These are phyloP conservation scores for Aspergillus tubingensis DNA, from an alignment of 2,329 filamentous ascomycete species.

Conservation along the genomic window DNA sequence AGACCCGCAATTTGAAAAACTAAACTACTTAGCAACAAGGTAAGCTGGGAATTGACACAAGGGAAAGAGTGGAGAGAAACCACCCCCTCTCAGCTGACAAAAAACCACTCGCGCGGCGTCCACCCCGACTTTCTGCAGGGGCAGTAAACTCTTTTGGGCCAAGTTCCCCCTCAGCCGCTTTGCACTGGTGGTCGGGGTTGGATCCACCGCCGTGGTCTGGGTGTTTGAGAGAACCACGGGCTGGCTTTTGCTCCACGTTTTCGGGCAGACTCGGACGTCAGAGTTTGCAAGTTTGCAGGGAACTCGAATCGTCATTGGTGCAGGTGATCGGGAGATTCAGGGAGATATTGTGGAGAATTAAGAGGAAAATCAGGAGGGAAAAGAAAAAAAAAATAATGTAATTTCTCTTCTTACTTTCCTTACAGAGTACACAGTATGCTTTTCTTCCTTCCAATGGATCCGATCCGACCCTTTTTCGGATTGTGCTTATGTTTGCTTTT, in stretches of 20 bases:
- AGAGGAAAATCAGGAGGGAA: background rate
- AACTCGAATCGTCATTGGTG: background rate
- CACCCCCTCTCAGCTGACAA: background rate
- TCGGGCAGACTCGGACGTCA: constrained; percentile 17
- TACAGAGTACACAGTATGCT: background rate
- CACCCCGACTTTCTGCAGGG: constrained; percentile 3
- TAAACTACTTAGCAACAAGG: background rate
- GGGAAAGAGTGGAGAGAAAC: background rate
- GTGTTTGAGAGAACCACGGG: constrained; percentile 2
- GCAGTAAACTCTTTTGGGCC: constrained; percentile 10
- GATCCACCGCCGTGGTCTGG: constrained; percentile 6
- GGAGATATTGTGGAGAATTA: constrained; percentile 4
- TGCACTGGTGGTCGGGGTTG: background rate
- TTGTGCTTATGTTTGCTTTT: background rate
- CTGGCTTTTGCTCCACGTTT: constrained; percentile 13
- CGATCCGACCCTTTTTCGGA: too few species aligned
- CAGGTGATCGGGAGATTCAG: constrained; percentile 14
- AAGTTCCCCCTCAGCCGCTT: constrained; percentile 1
- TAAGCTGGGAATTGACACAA: constrained; percentile 6
- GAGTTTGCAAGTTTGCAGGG: background rate
- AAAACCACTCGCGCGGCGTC: background rate
- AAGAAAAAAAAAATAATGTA: too few species aligned
- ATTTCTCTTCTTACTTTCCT: background rate
- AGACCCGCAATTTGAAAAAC: background rate
- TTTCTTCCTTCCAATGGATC: background rate